These are phyloP conservation scores for Macrolepiota fuliginosa DNA, from an alignment of 768 basidiomycete genomes.

Conservation along the genomic window DNA sequence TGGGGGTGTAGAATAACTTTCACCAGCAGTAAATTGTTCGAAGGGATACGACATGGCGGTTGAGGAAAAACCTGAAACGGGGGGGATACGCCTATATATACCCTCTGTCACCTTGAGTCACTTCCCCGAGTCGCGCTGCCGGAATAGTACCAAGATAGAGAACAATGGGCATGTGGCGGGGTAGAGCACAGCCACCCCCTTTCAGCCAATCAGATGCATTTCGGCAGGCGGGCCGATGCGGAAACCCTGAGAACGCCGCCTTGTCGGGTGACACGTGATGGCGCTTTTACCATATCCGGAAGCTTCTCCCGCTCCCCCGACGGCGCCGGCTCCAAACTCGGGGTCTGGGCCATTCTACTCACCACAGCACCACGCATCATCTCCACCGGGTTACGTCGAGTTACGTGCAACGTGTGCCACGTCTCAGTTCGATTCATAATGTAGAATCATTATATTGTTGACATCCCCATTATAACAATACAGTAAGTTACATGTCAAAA, in stretches of 20 bases:
- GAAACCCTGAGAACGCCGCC: conserved; percentile 27
- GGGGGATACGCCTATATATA: conserved; percentile 29
- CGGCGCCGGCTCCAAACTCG: background rate
- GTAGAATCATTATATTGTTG: background rate
- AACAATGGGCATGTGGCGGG: conserved; percentile 35
- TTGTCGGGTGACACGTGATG: conserved; percentile 30
- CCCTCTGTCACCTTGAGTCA: conserved; percentile 30
- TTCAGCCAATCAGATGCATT: conserved; percentile 22
- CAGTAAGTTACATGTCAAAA: conserved; percentile 10
- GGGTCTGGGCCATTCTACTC: background rate
- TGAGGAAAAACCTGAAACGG: background rate
- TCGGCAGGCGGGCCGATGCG: conserved; percentile 16
- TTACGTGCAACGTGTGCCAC: conserved; percentile 1
- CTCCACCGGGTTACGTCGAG: background rate
- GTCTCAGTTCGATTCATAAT: conserved; percentile 6
- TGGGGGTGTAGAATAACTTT: conserved; percentile 46
- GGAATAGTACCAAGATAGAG: conserved; percentile 14
- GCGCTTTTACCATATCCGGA: conserved; percentile 2
- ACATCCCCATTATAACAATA: conserved; percentile 8
- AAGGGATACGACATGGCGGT: conserved; percentile 48
- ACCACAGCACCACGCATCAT: background rate
- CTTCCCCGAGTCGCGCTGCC: conserved; percentile 15
- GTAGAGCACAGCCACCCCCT: conserved; percentile 19
- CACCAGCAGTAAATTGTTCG: conserved; percentile 40
- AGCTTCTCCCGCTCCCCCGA: background rate